Evolutionary conservation across 176 grass and related monocot genomes (phyloP), one percentile per base, ranked within the genome.

Genomic region (Bonia amplexicaulis): DNA sequence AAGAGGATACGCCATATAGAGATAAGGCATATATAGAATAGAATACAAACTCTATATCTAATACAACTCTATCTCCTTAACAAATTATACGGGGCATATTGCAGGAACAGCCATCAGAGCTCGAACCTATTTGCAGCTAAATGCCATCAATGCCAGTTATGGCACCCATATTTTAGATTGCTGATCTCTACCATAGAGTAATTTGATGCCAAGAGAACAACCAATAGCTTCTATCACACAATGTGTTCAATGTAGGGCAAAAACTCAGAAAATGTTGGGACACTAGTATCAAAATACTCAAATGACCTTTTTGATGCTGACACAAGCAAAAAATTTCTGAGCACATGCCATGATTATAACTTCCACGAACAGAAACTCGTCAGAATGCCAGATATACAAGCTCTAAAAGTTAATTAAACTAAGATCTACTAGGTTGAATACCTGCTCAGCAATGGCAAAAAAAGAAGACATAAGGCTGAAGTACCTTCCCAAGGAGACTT

Each of bases 401-500:
- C 19, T 80, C 26, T 67, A 12, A 40, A 54, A 69, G 33, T 58
- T 78, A 47, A 39, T 57, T 49, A 57, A 37, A 62, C 71, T 47
- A 84, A 73, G 19, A 40, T 65, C 19, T 53, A 35, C 42, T 27
- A 89, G 27, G 41, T 59, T 54, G n/a, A 22, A 46, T 19, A 55
- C 7, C 9, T 51, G 31, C 46, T 67, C 39, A 73, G 40, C 39
- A 79, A 60, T 57, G 4, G 41, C 15, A 37, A 85, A 76, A 67
- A 55, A 11, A 23, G 54, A 63, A 66, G 11, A 68, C 69, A 39
- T 25, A 67, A 16, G 9, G 80, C 59, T 19, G 82, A 83, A 87
- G 58, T 92, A 99, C 96, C 96, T 99, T 99, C 10, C 91, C 96
- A 8, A 99, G 91, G 76, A 99, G 96, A 85, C 84, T 86, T 74